A percentile compares a stretch with the other conserved stretches of the same genome.
Evolutionary conservation across 352 stramenopile species (phyloP).

Genomic region (Halophytophthora polymorphica): DNA sequence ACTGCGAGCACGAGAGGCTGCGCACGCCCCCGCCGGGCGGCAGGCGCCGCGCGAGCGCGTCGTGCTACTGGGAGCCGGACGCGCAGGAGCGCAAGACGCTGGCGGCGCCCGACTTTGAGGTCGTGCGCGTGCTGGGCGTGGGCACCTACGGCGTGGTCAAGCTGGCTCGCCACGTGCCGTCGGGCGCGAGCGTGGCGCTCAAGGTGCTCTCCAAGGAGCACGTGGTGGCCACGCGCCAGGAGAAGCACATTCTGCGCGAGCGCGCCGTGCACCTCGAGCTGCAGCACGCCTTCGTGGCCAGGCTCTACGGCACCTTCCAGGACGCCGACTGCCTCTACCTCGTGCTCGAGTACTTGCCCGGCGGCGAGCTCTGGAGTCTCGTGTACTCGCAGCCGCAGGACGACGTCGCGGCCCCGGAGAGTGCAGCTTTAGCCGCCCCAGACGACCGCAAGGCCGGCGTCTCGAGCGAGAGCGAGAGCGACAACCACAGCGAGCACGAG

Average conservation of each 20-base stretch:
- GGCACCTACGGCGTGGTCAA: slow-evolving; percentile 82
- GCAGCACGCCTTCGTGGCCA: slow-evolving; percentile 66
- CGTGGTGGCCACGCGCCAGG: slow-evolving; percentile 66
- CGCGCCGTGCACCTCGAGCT: slow-evolving; percentile 61
- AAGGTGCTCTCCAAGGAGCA: slow-evolving; percentile 78
- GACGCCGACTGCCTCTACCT: slow-evolving; percentile 83
- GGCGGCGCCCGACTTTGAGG: slow-evolving; percentile 54
- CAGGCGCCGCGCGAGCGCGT: slow-evolving; percentile 13
- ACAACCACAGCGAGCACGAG: slow-evolving; percentile 10
- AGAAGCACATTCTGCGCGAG: slow-evolving; percentile 79
- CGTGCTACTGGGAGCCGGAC: slow-evolving; percentile 26
- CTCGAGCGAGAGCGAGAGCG: neutral
- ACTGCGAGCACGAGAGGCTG: too few relatives aligned
- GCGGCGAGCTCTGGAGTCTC: slow-evolving; percentile 77
- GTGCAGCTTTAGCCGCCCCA: slow-evolving; percentile 3
- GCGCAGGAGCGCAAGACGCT: slow-evolving; percentile 34
- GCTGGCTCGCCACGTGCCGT: slow-evolving; percentile 59
- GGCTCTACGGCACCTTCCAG: slow-evolving; percentile 78
- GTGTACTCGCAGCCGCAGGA: slow-evolving; percentile 48
- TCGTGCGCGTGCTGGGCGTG: slow-evolving; percentile 67
- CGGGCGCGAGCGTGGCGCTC: slow-evolving; percentile 59
- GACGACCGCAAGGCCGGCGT: neutral
- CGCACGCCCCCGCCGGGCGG: too few relatives aligned
- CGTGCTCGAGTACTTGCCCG: slow-evolving; percentile 73
- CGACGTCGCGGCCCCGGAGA: slow-evolving; percentile 21